Evolutionary conservation across 139 green algal species (phyloP).

Genomic region (Coelastrella sp.): DNA sequence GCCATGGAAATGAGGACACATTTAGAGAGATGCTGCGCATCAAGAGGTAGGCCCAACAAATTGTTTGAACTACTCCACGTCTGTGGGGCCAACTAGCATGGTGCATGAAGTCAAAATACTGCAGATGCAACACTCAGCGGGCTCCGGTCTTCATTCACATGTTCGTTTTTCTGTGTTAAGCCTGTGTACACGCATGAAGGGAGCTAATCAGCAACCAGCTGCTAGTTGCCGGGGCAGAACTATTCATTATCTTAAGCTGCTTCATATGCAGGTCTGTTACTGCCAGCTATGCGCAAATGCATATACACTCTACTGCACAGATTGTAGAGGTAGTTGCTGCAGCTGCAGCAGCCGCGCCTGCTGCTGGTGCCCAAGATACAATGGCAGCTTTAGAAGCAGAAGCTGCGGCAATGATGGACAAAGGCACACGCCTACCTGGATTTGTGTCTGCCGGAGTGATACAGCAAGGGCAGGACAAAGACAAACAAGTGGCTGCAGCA

Average conservation of each 20-base stretch:
- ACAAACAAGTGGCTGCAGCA: conserved; percentile 22
- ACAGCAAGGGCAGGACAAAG: conserved; percentile 62
- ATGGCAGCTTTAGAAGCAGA: conserved; percentile 90
- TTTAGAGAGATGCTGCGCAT: conserved; percentile 99
- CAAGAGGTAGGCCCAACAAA: conserved; percentile 75
- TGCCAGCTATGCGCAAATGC: conserved; percentile 84
- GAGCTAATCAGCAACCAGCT: no score
- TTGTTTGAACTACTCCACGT: no score
- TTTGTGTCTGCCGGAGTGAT: conserved; percentile 90
- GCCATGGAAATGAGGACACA: conserved; percentile 96
- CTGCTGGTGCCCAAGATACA: conserved; percentile 57
- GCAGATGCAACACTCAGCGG: no score
- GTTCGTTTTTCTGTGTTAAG: no score
- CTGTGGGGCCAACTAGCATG: no score
- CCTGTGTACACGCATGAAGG: no score
- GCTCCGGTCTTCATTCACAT: no score
- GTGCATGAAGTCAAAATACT: no score
- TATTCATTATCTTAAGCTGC: no score
- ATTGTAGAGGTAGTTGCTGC: conserved; percentile 53
- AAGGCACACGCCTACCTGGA: conserved; percentile 70
- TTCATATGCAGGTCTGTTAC: conserved; percentile 64
- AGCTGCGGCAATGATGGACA: conserved; percentile 30
- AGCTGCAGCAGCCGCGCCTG: conserved; percentile 78
- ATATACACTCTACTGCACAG: conserved; percentile 61
- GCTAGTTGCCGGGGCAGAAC: no score